Evolutionary conservation across 805 yeast species (phyloP), one percentile per base, ranked within the genome.

Genomic region (Naumovozyma baii): DNA sequence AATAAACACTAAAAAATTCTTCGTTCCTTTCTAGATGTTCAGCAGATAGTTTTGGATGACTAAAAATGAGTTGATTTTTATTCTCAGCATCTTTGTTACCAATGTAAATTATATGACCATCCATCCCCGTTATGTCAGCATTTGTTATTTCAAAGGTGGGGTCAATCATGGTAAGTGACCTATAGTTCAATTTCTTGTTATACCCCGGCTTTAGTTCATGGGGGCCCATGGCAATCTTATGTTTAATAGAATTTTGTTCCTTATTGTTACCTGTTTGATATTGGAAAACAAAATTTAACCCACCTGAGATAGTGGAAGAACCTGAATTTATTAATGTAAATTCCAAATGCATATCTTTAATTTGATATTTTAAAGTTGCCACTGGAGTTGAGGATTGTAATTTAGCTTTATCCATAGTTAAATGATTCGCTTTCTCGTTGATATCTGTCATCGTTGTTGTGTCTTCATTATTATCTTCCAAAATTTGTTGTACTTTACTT

Each of bases 161-260:
- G 13, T 29, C 7, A 5, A 29, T 29, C 15, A n/a, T 9, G 14
- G 5, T 12, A 29, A n/a, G 31, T n/a, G 31, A n/a, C 13, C 5
- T 12, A 9, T 17, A 18, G 39, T 44, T 39, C 37, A 50, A 33
- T 4, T 43, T 39, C 37, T 48, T 50, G 31, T 34, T 41, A 30
- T 40, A 30, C 22, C 46, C 52, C 10, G 43, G 45, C 34, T 39
- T 39, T 17, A 50, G 37, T 33, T 48, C 51, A 39, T 50, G 49
- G 8, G 54, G 52, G 3, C 54, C 54, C 47, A 48, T 44, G 31
- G 46, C 50, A 28, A 50, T 30, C 30, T 46, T 38, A 35, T 48
- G 44, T 26, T 44, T 38, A 33, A 42, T n/a, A 29, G 13, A 5
- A n/a, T 29, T 9, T 8, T 9, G 10, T 8, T 8, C 28, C 10